Percentiles rank a stretch among this genome's conserved stretches.
Conservation (phyloP, 1,139 yeast genomes). For the Magnusiomyces ingens region DNA sequence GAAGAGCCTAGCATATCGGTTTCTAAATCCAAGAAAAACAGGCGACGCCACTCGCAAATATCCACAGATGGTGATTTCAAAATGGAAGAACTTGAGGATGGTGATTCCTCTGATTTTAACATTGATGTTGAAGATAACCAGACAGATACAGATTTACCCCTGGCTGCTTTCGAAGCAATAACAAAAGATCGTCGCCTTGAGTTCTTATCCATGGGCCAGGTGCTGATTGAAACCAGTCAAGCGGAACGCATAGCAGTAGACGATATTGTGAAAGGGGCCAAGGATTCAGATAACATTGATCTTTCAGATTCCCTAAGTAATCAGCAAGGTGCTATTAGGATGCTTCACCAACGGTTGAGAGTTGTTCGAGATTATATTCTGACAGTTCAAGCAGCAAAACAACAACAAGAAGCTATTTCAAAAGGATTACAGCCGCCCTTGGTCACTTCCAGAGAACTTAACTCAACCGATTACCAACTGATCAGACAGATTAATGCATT, state of each 20-base stretch:
- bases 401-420: conserved; percentile 10
- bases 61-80: conserved; percentile 13
- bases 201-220: conserved; percentile 23
- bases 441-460: neutral
- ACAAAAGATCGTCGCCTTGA: conserved; percentile 21
- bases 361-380: conserved; percentile 24
- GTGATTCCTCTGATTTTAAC: conserved; percentile 12
- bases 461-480: conserved; percentile 20
- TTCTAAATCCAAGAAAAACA: neutral
- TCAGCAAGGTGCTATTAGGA: conserved; percentile 29
- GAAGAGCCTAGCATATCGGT: neutral
- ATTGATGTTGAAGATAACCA: neutral
- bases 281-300: conserved; percentile 10
- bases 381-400: conserved; percentile 18
- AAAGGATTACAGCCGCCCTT: conserved; percentile 4
- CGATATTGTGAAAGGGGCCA: conserved; percentile 27
- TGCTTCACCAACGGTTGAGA: conserved; percentile 27
- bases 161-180: conserved; percentile 28
- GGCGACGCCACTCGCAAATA: conserved; percentile 4
- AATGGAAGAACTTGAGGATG: conserved; percentile 11
- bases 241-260: conserved; percentile 35
- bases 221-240: conserved; percentile 30
- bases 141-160: conserved; percentile 23
- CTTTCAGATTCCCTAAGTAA: conserved; percentile 25
- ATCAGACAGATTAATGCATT: conserved; percentile 26